Evolutionary conservation across 1,284 basidiomycete genomes (phyloP), one percentile per base, ranked within the genome.

Genomic region (Ustilago cynodontis): DNA sequence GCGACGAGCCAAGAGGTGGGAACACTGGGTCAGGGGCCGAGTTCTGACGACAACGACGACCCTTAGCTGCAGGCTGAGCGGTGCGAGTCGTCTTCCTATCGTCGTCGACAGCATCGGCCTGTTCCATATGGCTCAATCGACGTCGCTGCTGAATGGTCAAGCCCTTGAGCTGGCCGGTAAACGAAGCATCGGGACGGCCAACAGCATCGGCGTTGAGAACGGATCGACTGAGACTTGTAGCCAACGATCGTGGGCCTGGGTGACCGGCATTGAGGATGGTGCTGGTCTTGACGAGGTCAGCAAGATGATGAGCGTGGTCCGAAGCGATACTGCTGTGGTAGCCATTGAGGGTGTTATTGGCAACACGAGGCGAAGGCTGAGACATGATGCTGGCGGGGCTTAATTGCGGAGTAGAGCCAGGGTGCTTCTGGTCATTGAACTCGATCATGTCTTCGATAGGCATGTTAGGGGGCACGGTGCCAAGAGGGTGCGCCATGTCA

Each of bases 91-190:
- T 56, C n/a, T 7, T 7, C 8, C 13, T 33, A 20, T 24, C 7
- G 9, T 14, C 14, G 11, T 52, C 56, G 8, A 33, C 24, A 3
- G 53, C 13, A 18, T 13, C 7, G 13, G 24, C 24, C 33, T 45
- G 37, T 20, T 63, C 57, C 56, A 70, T 57, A 26, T 64, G 66
- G 54, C 66, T 77, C 29, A 77, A 16, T 3, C 75, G 66, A 39
- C 75, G 66, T n/a, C 75, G 62, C 52, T 77, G 75, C 29, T 77
- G 75, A n/a, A 77, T 73, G 33, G 75, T 70, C 18, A 77, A 45
- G 13, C 60, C 60, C 49, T 66, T 60, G 43, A 41, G 47, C 3
- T 54, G 50, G 20, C 7, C 29, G 43, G 16, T 37, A 9, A 13
- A 11, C 16, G 53, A 24, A 16, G 49, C 47, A 9, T 70, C 60